phyloP scores from a whole-genome alignment of 495 filamentous ascomycete species.

The Staphylotrichum tortipilum region DNA sequence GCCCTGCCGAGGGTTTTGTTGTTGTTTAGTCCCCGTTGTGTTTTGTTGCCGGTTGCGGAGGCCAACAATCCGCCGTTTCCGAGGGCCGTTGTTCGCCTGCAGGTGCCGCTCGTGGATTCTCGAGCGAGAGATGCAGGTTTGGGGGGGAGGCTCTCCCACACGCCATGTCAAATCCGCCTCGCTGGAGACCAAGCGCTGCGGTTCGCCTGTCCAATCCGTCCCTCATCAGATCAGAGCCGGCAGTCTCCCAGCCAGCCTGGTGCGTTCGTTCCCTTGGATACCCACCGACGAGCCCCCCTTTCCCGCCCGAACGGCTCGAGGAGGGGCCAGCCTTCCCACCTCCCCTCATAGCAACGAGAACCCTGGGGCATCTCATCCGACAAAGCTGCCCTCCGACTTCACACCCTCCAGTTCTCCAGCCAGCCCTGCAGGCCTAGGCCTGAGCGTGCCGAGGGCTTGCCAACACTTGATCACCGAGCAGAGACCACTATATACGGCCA shows the following conservation, averaged over 20 bases:
- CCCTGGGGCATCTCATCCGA: background rate
- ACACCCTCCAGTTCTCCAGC: background rate
- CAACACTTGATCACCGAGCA: constrained; percentile 19
- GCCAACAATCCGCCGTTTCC: background rate
- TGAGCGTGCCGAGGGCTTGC: constrained; percentile 5
- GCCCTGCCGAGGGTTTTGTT: no score
- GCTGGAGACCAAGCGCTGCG: no score
- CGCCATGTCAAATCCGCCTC: no score
- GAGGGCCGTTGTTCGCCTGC: no score
- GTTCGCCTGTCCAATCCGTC: background rate
- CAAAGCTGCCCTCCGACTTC: background rate
- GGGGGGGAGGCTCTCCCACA: background rate
- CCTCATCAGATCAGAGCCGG: background rate
- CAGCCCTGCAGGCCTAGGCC: background rate
- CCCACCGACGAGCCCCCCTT: no score
- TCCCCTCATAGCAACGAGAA: background rate
- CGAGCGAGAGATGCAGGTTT: background rate
- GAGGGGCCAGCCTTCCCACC: no score
- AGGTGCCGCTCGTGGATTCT: no score
- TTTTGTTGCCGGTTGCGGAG: background rate
- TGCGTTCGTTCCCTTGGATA: no score
- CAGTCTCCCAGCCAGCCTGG: no score
- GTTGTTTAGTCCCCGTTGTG: no score
- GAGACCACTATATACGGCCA: constrained; percentile 29
- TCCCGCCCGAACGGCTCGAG: no score